A percentile compares a stretch with the other conserved stretches of the same genome.
Evolutionary conservation across 768 basidiomycete genomes (phyloP).

Genomic region (Lyophyllum decastes): DNA sequence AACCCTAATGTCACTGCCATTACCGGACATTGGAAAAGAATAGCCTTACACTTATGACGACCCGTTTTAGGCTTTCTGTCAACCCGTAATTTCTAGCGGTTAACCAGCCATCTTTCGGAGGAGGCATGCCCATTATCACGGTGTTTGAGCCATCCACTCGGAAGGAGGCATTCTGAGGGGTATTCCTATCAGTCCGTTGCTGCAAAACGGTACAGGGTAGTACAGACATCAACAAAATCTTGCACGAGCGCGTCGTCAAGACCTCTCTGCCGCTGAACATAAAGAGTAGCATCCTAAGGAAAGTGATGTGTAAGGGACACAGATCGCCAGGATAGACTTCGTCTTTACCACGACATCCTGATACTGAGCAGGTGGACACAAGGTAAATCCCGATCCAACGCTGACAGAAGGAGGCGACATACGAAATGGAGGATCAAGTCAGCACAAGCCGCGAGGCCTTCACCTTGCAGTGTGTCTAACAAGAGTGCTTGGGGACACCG

Average conservation of each 20-base stretch:
- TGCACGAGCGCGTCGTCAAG: conserved; percentile 41
- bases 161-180: conserved; percentile 37
- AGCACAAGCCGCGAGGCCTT: conserved; percentile 38
- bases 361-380: conserved; percentile 29
- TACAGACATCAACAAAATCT: conserved; percentile 47
- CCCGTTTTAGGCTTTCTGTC: conserved; percentile 37
- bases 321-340: not conserved
- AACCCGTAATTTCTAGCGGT: conserved; percentile 45
- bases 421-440: conserved; percentile 24
- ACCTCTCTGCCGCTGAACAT: conserved; percentile 41
- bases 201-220: not conserved
- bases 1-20: not conserved
- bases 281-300: conserved; percentile 42
- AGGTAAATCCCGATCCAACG: conserved; percentile 30
- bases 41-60: conserved; percentile 34
- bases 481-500: conserved; percentile 41
- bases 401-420: conserved; percentile 16
- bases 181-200: not conserved
- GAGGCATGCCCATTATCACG: conserved; percentile 46
- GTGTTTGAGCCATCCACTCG: conserved; percentile 40
- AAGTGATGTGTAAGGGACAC: not conserved
- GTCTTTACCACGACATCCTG: conserved; percentile 37
- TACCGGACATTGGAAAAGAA: not conserved
- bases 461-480: conserved; percentile 32
- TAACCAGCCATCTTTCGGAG: conserved; percentile 32